phyloP scores from a whole-genome alignment of 305 asterid genomes.

The Fraxinus latifolia region DNA sequence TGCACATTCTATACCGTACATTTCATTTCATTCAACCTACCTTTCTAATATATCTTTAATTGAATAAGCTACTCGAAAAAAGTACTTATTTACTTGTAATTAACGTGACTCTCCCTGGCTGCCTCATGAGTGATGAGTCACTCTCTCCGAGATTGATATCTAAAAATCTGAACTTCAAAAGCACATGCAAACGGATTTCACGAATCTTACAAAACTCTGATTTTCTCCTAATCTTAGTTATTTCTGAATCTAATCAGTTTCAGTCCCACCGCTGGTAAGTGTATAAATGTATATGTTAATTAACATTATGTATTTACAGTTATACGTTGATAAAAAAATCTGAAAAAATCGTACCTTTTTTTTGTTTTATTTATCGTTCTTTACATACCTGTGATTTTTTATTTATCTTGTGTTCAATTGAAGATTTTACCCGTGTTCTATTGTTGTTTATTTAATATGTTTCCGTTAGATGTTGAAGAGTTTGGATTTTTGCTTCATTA shows the following conservation, averaged over 20 bases:
- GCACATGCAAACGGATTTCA: neutral
- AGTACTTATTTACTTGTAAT: neutral
- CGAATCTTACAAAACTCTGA: neutral
- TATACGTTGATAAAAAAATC: neutral
- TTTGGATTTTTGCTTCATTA: neutral
- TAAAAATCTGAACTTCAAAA: neutral
- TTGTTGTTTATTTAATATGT: neutral
- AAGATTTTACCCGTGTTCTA: neutral
- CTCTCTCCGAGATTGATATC: neutral
- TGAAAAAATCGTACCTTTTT: neutral
- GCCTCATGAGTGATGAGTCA: neutral
- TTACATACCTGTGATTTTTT: neutral
- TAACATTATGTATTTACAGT: neutral
- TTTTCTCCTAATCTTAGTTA: neutral
- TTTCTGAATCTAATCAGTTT: neutral
- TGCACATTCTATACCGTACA: neutral
- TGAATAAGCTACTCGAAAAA: neutral
- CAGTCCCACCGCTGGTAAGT: neutral
- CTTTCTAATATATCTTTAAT: neutral
- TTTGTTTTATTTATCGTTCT: neutral
- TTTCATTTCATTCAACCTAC: neutral
- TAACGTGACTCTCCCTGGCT: neutral
- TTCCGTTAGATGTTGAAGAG: neutral
- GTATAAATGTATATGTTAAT: neutral
- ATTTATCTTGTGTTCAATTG: neutral